Evolutionary conservation across 2,329 filamentous ascomycete genomes (phyloP), one percentile per base, ranked within the genome.

Genomic region (Pseudocercospora crystallina): DNA sequence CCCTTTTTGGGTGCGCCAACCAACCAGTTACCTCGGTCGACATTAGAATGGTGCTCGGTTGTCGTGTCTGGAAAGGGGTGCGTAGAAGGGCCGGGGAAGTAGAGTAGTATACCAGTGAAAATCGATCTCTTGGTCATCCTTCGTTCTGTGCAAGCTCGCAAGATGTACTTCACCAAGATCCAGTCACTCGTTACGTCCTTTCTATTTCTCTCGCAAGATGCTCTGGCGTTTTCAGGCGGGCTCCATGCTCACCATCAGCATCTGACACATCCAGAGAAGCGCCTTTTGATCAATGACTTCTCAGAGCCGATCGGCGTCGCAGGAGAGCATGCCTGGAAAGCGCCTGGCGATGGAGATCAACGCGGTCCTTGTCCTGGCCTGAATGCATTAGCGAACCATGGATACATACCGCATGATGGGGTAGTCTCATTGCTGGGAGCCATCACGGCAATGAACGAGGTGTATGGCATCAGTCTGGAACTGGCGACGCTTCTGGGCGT

Each of bases 381-480:
- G 13, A 54, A 55, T 48, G 53, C 56, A 10, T 36, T 56, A 20
- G 56, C 57, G 5, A 60, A 60, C 29, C 57, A 60, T 48, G 54
- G 47, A 26, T 60, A 58, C 31, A 58, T 60, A 20, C 38, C 56
- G 13, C n/a, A n/a, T n/a, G 35, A 51, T 37, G 57, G 57, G 2
- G 43, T 60, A 17, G 55, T 54, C 7, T 58, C 57, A 5, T 42
- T 60, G 32, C 47, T 58, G n/a, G 57, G 51, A 41, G 49, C 47
- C n/a, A 32, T 52, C 14, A 36, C 38, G 12, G 55, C 55, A 31
- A 49, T 57, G 37, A 54, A 47, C 36, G 34, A 54, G 51, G 64
- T 65, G 11, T 65, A 57, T 39, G 60, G 59, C 38, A 63, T 68
- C 56, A 61, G 60, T 26, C 29, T 64, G n/a, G 66, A 68, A 14